Base-by-base conservation (phyloP, 2,329 filamentous ascomycete species). In the Botryosphaeria dothidea region DNA sequence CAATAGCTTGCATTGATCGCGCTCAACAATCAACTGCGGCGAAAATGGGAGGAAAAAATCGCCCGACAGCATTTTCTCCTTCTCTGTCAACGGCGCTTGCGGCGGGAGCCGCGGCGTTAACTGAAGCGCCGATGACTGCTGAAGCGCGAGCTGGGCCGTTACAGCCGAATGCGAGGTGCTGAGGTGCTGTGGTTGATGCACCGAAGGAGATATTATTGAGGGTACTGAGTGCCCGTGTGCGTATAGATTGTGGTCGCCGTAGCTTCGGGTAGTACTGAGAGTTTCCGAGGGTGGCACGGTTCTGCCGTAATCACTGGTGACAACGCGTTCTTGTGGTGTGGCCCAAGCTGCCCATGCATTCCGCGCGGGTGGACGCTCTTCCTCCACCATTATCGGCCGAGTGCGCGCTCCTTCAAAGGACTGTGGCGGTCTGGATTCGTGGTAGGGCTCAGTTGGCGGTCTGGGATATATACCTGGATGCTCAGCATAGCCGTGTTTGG, bases 21-120 rank as follows among this genome's bases (percentile, higher is more conserved):
- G 90, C 72, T 97, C 93, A 21, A 91, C 84, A 15, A 91, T 85
- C 4, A 99, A 84, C 71, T 92, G 89, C 66, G 88, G 86, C 73
- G 92, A 88, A 68, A 90, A 93, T 6, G 92, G 91, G 67, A 88
- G 89, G 77, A 92, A 98, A n/a, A 87, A 85, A 45, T 91, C 85
- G 13, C 92, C 92, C 34, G 84, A 84, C 17, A 96, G 81, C 94
- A 98, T 98, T 75, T 95, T 92, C 66, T 96, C 91, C 77, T 95
- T 95, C 74, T 97, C 92, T 1, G 88, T 90, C 66, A 79, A 71
- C 56, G 67, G 68, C 13, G 43, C 58, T 13, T 54, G 66, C 13
- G 58, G 54, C 29, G 63, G 65, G 19, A 65, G 58, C 15, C 58
- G 62, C 6, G 34, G 34, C 4, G 36, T 15, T 6, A 9, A 21